Conservation (phyloP, 2,329 filamentous ascomycete genomes). For the Conoideocrella luteorostrata region DNA sequence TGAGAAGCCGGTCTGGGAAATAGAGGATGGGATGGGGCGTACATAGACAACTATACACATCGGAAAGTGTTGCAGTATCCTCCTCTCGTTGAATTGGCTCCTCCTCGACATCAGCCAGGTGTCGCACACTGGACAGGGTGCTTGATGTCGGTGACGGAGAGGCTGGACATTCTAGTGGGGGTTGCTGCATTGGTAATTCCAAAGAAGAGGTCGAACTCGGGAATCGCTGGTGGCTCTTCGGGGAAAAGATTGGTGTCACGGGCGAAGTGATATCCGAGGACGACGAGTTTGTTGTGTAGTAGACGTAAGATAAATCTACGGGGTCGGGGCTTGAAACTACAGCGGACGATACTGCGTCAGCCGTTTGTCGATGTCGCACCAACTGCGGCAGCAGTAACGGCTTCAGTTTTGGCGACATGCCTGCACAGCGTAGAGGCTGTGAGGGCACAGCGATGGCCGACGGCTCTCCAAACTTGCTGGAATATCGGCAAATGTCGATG, state of each 20-base stretch:
- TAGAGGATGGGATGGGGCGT: constrained; percentile 29
- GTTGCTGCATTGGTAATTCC: constrained; percentile 44
- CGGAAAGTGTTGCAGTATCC: constrained; percentile 24
- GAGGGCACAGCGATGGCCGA: constrained; percentile 1
- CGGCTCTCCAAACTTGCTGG: neutral
- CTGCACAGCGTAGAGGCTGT: constrained; percentile 6
- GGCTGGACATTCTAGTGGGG: constrained; percentile 13
- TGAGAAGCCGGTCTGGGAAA: too few species aligned
- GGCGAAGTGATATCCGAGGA: constrained; percentile 64
- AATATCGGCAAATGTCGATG: neutral
- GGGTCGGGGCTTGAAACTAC: constrained; percentile 27
- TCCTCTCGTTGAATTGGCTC: constrained; percentile 68
- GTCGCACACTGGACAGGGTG: constrained; percentile 53
- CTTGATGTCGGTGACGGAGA: constrained; percentile 25
- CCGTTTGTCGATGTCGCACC: constrained; percentile 6
- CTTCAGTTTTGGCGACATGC: constrained; percentile 10
- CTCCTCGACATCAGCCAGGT: constrained; percentile 77
- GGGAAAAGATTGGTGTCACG: constrained; percentile 62
- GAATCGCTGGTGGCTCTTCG: constrained; percentile 57
- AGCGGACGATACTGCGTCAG: constrained; percentile 18
- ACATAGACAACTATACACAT: constrained; percentile 67
- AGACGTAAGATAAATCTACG: constrained; percentile 31
- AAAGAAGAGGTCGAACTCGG: constrained; percentile 76
- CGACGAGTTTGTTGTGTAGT: constrained; percentile 46
- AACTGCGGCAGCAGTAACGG: constrained; percentile 10